Evolutionary conservation across 495 filamentous ascomycete genomes (phyloP).

Genomic region (Xylaria longipes): DNA sequence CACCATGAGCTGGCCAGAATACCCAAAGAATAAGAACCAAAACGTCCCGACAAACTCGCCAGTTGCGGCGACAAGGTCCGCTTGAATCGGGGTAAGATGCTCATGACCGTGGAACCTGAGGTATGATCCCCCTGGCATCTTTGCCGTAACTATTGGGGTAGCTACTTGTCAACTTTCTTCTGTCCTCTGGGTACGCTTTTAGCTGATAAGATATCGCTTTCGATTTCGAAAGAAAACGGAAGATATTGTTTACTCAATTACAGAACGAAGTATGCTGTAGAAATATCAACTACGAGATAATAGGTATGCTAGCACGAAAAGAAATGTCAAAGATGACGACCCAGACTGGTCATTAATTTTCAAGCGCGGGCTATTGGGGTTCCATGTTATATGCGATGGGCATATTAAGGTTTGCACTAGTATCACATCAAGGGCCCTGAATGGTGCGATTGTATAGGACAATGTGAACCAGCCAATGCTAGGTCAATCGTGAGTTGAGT

Average conservation of each 20-base stretch:
- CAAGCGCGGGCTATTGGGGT: neutral
- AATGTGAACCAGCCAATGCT: neutral
- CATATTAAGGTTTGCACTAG: constrained; percentile 9
- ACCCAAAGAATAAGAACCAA: constrained; percentile 60
- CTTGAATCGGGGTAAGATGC: constrained; percentile 9
- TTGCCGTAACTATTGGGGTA: neutral
- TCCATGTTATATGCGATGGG: neutral
- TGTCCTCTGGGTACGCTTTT: neutral
- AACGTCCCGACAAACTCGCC: constrained; percentile 58
- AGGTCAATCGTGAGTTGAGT: neutral
- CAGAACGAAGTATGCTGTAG: neutral
- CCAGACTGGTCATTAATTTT: neutral
- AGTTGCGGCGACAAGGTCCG: constrained; percentile 44
- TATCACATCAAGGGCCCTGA: neutral
- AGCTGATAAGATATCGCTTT: neutral
- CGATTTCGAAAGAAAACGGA: neutral
- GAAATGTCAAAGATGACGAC: neutral
- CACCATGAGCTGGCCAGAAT: constrained; percentile 47
- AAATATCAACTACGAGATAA: neutral
- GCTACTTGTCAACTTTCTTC: neutral
- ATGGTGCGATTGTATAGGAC: neutral
- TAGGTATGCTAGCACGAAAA: neutral
- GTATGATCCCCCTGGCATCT: neutral
- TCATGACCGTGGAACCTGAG: neutral
- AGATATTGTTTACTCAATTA: neutral